Evolutionary conservation across 2,329 filamentous ascomycete genomes (phyloP).

Genomic region (Diplodia intermedia): DNA sequence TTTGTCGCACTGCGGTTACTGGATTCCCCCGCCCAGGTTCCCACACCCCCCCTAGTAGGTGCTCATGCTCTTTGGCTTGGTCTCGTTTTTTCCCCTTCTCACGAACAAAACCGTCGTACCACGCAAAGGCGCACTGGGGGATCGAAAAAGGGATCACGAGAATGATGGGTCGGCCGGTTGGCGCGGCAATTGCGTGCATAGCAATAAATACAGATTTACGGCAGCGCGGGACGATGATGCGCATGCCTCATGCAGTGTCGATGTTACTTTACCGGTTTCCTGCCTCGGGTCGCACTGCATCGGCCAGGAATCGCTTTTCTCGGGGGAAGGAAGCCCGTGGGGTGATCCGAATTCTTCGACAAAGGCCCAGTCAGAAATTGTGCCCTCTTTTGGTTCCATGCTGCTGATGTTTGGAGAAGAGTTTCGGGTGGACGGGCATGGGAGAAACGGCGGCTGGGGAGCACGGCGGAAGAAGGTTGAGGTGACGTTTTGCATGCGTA

Average conservation of each 20-base stretch:
- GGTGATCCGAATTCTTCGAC: neutral
- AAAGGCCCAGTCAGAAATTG: neutral
- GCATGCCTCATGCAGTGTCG: constrained; percentile 7
- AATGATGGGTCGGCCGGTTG: neutral
- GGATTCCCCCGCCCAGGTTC: neutral
- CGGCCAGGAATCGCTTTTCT: neutral
- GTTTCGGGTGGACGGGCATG: neutral
- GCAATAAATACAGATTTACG: neutral
- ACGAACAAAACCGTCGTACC: neutral
- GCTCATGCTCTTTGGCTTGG: neutral
- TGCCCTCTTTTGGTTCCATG: neutral
- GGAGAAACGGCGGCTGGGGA: neutral
- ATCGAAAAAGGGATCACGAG: neutral
- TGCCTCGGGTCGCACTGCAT: constrained; percentile 6
- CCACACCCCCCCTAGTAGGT: neutral
- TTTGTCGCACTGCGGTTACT: constrained; percentile 12
- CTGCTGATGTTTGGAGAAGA: neutral
- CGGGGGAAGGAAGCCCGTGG: neutral
- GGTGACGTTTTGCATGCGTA: constrained; percentile 3
- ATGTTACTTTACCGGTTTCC: neutral
- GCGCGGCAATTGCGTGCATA: neutral
- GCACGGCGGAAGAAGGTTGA: neutral
- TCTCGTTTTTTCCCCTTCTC: neutral
- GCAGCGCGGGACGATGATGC: constrained; percentile 24
- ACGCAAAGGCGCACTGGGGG: neutral